Base-by-base conservation (phyloP, 2,329 filamentous ascomycete genomes). In the Penicillium sp. region DNA sequence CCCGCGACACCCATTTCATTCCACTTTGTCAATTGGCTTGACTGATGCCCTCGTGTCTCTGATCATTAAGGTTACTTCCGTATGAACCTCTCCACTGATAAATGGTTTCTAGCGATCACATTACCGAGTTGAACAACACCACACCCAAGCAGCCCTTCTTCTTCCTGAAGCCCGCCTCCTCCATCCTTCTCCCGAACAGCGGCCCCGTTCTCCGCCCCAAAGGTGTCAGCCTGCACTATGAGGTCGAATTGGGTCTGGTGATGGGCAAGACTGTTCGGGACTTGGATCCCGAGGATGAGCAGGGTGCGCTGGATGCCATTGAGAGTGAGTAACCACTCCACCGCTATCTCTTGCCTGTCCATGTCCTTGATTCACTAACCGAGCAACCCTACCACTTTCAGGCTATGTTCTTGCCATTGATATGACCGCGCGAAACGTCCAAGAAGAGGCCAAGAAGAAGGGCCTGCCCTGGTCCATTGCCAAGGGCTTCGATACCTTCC, bases 401-500 rank as follows among this genome's bases (percentile, higher is more conserved):
- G 91, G 87, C 71, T 99, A 98, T 77, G 86, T 94, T 66, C 84
- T 98, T 49, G 88, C 90, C 68, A 97, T 99, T 71, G 95, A 99
- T 79, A 96, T 99, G 91, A 99, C 95, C 10, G 95, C 90, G 0
- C 90, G 95, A 66, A 98, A 98, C 77, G 86, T 91, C 6, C 95
- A 99, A 79, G 91, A 96, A 69, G 92, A 97, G 81, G 94, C 94
- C 66, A 99, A 98, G 86, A 92, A 90, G 80, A 96, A 95, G 83
- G 92, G 95, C 38, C 87, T 98, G 15, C 95, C 95, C 7, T 99
- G 95, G 95, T 88, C 88, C 71, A 97, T 97, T 67, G 90, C 91
- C 68, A 99, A 99, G 82, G 95, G 95, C 49, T 99, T 98, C 75
- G 95, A 99, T 77, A 98, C 95, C 3, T 99, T 99, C 82, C 84